A percentile compares a stretch with the other conserved stretches of the same genome.
phyloP scores from a whole-genome alignment of 148 eudicot species.

The Polygonum maritimum region DNA sequence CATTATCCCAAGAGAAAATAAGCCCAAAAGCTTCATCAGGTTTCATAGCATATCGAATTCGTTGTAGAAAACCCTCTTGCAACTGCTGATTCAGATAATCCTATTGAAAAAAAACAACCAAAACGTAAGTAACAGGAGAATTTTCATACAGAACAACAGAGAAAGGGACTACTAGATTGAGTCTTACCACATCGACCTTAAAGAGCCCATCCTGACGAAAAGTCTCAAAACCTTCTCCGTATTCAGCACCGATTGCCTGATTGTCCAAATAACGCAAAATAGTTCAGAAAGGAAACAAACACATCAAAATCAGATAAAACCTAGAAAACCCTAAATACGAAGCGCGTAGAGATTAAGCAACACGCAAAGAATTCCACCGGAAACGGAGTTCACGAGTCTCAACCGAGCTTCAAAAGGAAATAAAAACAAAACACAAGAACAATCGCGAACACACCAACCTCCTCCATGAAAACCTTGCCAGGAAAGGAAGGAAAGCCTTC shows the following conservation, averaged over 20 bases:
- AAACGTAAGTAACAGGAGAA: not conserved
- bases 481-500: slow-evolving; percentile 45
- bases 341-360: slow-evolving; percentile 2
- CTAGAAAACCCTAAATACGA: not conserved
- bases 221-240: slow-evolving; percentile 96
- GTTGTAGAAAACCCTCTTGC: slow-evolving; percentile 79
- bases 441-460: slow-evolving; percentile 29
- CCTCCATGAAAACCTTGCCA: slow-evolving; percentile 56
- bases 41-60: slow-evolving; percentile 96
- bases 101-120: slow-evolving; percentile 18
- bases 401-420: not conserved
- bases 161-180: not conserved
- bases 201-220: slow-evolving; percentile 86
- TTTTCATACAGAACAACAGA: not conserved
- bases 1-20: slow-evolving; percentile 96
- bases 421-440: not conserved
- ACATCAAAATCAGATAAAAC: slow-evolving; percentile 9
- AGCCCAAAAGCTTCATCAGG: slow-evolving; percentile 99
- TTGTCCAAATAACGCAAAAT: not conserved
- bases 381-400: not conserved
- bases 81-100: slow-evolving; percentile 81
- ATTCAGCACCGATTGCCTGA: slow-evolving; percentile 96
- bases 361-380: not conserved
- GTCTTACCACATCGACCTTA: slow-evolving; percentile 88
- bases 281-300: not conserved